phyloP scores from a whole-genome alignment of 192 early-diverging fungal genomes.

The Coemansia sp. region DNA sequence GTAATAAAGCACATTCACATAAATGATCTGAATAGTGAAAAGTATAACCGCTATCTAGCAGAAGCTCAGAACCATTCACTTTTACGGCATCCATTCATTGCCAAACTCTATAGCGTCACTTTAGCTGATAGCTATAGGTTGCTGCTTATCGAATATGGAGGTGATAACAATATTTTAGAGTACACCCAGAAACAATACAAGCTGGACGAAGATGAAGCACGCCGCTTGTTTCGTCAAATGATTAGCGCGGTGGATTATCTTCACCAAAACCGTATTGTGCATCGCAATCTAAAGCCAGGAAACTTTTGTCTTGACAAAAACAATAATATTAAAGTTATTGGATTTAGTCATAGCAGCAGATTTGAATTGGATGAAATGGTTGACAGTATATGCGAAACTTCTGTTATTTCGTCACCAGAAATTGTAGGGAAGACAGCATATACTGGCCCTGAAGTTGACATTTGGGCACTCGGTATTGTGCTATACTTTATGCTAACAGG shows the following conservation, averaged over 20 bases:
- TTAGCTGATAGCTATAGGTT: background rate
- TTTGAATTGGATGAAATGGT: slow-evolving; percentile 3
- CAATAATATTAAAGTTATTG: background rate
- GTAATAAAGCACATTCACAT: background rate
- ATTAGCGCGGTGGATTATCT: slow-evolving; percentile 3
- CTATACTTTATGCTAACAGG: slow-evolving; percentile 6
- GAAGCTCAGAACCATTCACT: slow-evolving; percentile 1
- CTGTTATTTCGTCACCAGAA: background rate
- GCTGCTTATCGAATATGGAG: background rate
- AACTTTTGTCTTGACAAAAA: background rate
- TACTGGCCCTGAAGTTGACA: slow-evolving; percentile 6
- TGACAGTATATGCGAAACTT: background rate
- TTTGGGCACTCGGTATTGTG: background rate
- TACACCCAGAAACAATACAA: background rate
- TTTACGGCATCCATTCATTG: background rate
- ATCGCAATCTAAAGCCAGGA: background rate
- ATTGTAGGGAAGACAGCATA: background rate
- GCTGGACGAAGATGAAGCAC: background rate
- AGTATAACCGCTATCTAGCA: background rate
- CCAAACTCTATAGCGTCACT: background rate
- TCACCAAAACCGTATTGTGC: slow-evolving; percentile 3
- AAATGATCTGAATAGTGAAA: background rate
- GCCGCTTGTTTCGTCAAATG: background rate
- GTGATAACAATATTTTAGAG: background rate
- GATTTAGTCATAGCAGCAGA: background rate